Conservation (phyloP, 805 yeast species). For the Metschnikowia borealis region DNA sequence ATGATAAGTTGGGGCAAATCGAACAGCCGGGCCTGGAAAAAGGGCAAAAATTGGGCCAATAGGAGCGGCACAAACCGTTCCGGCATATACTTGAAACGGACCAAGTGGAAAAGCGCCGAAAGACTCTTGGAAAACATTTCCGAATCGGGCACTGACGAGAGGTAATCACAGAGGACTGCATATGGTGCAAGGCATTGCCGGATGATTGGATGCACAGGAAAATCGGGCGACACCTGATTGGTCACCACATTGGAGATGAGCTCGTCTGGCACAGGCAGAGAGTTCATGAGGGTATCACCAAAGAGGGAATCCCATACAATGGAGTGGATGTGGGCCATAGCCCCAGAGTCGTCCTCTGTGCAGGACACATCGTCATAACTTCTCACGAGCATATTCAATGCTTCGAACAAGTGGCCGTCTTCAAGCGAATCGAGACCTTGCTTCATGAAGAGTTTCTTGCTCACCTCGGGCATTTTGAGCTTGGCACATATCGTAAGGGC, state of each 20-base stretch:
- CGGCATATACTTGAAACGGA: conserved; percentile 43
- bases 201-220: conserved; percentile 50
- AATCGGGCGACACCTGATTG: conserved; percentile 29
- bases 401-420: conserved; percentile 58
- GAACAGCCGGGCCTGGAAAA: conserved; percentile 22
- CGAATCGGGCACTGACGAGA: conserved; percentile 23
- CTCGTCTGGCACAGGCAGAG: conserved; percentile 53
- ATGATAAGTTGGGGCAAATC: conserved; percentile 19
- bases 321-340: conserved; percentile 44
- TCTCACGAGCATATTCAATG: conserved; percentile 59
- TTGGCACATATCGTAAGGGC: conserved; percentile 68
- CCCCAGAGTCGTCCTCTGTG: conserved; percentile 21
- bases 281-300: conserved; percentile 53
- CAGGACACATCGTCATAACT: conserved; percentile 45
- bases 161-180: conserved; percentile 55
- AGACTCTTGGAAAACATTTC: conserved; percentile 22
- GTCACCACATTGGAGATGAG: conserved; percentile 48
- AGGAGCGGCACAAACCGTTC: conserved; percentile 46
- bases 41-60: conserved; percentile 46
- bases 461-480: conserved; percentile 55
- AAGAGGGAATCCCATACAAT: conserved; percentile 58
- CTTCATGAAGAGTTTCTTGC: conserved; percentile 49
- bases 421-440: conserved; percentile 47
- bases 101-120: conserved; percentile 47
- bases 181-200: conserved; percentile 71